Evolutionary conservation across 106 monocot species (phyloP), one percentile per base, ranked within the genome.

Genomic region (Apostasia ramifera): DNA sequence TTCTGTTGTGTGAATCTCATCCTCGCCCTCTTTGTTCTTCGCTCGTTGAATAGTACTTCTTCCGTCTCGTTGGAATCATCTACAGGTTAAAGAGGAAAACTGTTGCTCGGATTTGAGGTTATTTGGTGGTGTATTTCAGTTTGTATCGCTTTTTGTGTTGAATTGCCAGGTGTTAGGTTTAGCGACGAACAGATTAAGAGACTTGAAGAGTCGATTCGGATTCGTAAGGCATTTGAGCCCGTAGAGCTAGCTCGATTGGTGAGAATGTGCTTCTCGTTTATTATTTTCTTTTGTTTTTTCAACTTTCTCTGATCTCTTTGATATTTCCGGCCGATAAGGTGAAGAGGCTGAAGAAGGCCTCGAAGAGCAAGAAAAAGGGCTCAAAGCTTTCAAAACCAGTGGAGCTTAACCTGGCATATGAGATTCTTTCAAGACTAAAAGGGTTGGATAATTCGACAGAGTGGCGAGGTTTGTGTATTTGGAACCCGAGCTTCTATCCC

Each of bases 1-100:
- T 66, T 92, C 61, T 91, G 88, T 77, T 91, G 66, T 55, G 63
- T 88, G 4, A 95, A 95, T 64, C 77, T 92, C 66, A 15, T 89
- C 65, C 84, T 75, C 14, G 88, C 84, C 6, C 63, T 92, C 44
- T 72, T 82, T 54, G 71, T 92, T 38, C 64, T 88, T 5, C 85
- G 82, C 49, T 84, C 82, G 8, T 63, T 91, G 13, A 85, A 80
- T 75, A 40, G 67, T 47, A 80, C 81, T 6, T 72, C 58, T 57
- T 55, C 53, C 40, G 58, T 49, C 58, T 69, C 64, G 2, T 61
- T 67, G 10, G 51, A 67, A 14, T 44, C 50, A 67, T 61, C 71
- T 56, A 66, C 81, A 62, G 81, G 79, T 62, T 2, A 62, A 62
- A 9, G 44, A 62, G n/a, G 12, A 7, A 62, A 62, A 13, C 62